Base-by-base conservation (phyloP, 2,329 filamentous ascomycete genomes). In the Ascomycota sp. region DNA sequence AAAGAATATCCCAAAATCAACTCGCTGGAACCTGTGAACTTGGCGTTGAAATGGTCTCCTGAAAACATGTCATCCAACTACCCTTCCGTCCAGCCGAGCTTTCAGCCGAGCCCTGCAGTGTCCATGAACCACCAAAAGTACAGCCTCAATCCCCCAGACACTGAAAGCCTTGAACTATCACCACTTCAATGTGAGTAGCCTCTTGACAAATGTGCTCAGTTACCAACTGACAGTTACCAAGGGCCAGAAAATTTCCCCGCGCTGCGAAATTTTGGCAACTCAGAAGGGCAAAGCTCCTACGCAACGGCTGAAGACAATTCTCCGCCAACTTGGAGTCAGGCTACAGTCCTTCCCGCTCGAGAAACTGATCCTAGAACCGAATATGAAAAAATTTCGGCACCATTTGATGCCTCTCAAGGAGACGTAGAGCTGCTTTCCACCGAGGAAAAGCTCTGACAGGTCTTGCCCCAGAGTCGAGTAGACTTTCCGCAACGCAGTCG, bases 391-490 rank as follows among this genome's bases (percentile, higher is more conserved):
- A 28, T 20, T 6, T 54, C 55, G 2, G 51, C 56, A 29, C 49
- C 50, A n/a, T 43, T 46, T 1, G 55, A 51, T 33, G 53, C 53
- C 24, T 40, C 41, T 17, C 48, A 49, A 19, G 48, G 49, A 29
- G 56, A 59, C 31, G 39, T 40, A 7, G 55, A 58, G 38, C 42
- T 55, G 9, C 41, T 35, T 23, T 51, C 50, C 1, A 50, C 61
- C 13, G 45, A 55, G 30, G 51, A 51, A 32, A 47, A 55, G n/a
- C 59, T 61, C 30, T 45, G 47, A 9, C 38, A 51, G n/a, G 41
- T 45, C 5, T 33, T 50, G 2, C 28, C 46, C 10, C 44, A 43
- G 3, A 48, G 42, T 20, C 47, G 47, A 23, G 42, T 39, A 3
- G 40, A 40, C 2, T 31, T 10, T n/a, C 25, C 35, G n/a, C 44